Conservation (phyloP, 306 rosid species). For the Arachis stenosperma region DNA sequence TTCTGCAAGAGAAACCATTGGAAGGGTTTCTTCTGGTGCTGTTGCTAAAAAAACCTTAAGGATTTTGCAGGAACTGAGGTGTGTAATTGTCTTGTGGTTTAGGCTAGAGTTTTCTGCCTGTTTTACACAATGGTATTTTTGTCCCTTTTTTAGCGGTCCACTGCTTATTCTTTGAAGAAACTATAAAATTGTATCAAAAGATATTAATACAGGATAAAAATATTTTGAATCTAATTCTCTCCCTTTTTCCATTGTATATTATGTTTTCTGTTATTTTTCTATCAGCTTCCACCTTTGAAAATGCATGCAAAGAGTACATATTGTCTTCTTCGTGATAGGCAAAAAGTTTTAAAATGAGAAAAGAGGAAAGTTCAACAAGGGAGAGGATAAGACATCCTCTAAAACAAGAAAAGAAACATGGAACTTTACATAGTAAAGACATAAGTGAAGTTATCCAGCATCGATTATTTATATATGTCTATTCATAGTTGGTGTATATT, state of each 20-base stretch:
- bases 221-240: too few relatives aligned
- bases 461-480: not conserved
- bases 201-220: too few relatives aligned
- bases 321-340: too few relatives aligned
- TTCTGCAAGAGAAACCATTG: too few relatives aligned
- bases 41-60: too few relatives aligned
- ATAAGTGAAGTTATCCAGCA: not conserved
- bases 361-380: conserved; percentile 3
- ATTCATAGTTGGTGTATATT: conserved; percentile 24
- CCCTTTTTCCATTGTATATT: too few relatives aligned
- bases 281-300: too few relatives aligned
- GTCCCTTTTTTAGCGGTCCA: not conserved
- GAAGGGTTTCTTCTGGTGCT: too few relatives aligned
- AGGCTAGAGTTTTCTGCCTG: conserved; percentile 18
- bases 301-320: too few relatives aligned
- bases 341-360: not conserved
- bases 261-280: too few relatives aligned
- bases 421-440: not conserved
- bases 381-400: not conserved
- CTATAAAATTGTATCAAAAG: not conserved
- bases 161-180: not conserved
- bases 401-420: not conserved
- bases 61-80: too few relatives aligned
- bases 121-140: not conserved
- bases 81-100: conserved; percentile 26